These are phyloP conservation scores for Nepenthes gracilis DNA, from an alignment of 148 eudicot species.

Conservation along the genomic window DNA sequence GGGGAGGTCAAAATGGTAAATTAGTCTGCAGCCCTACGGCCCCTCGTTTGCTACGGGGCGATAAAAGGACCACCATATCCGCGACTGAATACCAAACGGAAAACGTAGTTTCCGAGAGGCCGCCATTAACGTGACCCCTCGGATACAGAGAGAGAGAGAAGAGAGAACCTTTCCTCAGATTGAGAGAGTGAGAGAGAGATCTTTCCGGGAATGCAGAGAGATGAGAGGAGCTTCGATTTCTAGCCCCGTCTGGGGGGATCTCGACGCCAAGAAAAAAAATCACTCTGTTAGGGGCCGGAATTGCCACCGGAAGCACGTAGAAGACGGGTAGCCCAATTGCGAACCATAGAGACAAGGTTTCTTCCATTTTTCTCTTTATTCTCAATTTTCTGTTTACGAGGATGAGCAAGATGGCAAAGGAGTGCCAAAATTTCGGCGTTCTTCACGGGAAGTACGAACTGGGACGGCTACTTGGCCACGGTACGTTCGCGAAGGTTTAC, in stretches of 20 bases:
- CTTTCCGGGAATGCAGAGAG: slow-evolving; percentile 52
- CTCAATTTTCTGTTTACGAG: background rate
- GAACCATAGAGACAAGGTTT: background rate
- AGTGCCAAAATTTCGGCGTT: slow-evolving; percentile 13
- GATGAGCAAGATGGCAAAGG: slow-evolving; percentile 1
- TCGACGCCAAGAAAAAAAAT: slow-evolving; percentile 5
- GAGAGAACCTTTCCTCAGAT: too few species aligned
- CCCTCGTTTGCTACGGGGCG: too few species aligned
- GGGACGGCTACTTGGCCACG: slow-evolving; percentile 64
- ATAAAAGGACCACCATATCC: too few species aligned
- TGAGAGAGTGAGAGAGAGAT: background rate
- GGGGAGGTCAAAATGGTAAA: too few species aligned
- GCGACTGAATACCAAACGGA: too few species aligned
- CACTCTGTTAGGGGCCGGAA: slow-evolving; percentile 44
- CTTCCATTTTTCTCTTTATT: background rate
- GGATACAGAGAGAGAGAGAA: too few species aligned
- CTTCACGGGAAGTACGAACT: slow-evolving; percentile 64
- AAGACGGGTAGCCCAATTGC: slow-evolving; percentile 45
- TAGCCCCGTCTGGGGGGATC: slow-evolving; percentile 16
- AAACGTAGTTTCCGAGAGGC: too few species aligned
- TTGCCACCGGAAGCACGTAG: slow-evolving; percentile 85
- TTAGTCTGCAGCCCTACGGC: too few species aligned
- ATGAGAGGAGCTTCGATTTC: slow-evolving; percentile 23
- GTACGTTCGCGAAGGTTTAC: slow-evolving; percentile 71
- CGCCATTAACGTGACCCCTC: too few species aligned